Evolutionary conservation across 2,329 filamentous ascomycete species (phyloP).

Genomic region (Verticillium isaacii): DNA sequence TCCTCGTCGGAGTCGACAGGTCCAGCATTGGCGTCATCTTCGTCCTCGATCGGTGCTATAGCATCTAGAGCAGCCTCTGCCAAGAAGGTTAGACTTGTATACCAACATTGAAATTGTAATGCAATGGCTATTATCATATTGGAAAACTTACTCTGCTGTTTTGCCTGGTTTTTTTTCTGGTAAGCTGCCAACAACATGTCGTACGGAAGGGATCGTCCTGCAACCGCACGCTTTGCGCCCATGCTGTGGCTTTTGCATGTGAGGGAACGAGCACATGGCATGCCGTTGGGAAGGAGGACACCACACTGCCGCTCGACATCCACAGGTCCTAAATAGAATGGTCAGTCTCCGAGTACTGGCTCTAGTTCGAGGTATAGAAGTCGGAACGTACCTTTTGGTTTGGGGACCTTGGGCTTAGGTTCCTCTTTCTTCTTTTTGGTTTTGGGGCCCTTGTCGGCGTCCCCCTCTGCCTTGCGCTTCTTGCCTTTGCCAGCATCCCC

Average conservation of each 20-base stretch:
- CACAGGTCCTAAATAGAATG: constrained; percentile 58
- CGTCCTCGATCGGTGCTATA: constrained; percentile 83
- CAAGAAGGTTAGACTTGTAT: constrained; percentile 12
- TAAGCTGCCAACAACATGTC: constrained; percentile 86
- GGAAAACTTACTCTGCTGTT: constrained; percentile 76
- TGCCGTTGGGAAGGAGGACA: constrained; percentile 78
- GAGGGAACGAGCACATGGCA: constrained; percentile 79
- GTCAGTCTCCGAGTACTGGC: neutral
- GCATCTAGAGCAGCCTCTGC: constrained; percentile 90
- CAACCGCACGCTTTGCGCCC: constrained; percentile 86
- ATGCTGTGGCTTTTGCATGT: constrained; percentile 96
- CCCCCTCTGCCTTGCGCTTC: constrained; percentile 71
- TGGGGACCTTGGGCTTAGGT: constrained; percentile 74
- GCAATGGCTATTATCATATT: constrained; percentile 2
- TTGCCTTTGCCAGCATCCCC: constrained; percentile 62
- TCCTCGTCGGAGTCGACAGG: constrained; percentile 95
- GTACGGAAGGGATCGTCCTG: constrained; percentile 81
- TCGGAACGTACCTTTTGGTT: constrained; percentile 63
- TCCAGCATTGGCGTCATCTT: constrained; percentile 72
- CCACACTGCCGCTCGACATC: constrained; percentile 94
- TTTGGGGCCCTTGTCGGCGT: constrained; percentile 78
- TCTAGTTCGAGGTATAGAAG: neutral
- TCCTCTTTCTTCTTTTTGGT: constrained; percentile 96
- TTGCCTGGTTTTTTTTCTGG: constrained; percentile 98
- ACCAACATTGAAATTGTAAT: neutral